A percentile compares a stretch with the other conserved stretches of the same genome.
These are phyloP conservation scores for Colletotrichum lupini DNA, from an alignment of 2,329 filamentous ascomycete species.

Conservation along the genomic window DNA sequence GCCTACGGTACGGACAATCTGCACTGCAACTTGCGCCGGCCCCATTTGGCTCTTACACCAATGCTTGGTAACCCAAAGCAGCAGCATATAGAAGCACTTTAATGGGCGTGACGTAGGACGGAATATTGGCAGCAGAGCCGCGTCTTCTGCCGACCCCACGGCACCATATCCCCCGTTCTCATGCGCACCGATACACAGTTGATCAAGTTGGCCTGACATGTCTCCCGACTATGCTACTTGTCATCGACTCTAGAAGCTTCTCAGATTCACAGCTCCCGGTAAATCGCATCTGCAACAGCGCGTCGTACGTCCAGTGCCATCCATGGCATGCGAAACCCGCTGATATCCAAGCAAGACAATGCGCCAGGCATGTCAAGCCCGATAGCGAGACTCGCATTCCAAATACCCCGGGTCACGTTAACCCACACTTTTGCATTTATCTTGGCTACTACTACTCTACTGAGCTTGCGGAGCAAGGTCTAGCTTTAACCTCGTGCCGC, in stretches of 20 bases:
- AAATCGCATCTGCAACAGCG: not conserved
- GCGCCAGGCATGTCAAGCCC: not conserved
- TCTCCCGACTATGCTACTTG: not conserved
- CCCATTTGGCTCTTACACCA: not conserved
- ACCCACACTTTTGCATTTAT: not conserved
- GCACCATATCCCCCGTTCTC: constrained; percentile 3
- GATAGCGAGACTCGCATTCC: constrained; percentile 19
- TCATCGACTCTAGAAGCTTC: constrained; percentile 4
- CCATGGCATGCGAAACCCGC: not conserved
- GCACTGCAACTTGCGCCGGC: not conserved
- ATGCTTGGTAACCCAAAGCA: not conserved
- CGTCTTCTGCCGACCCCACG: not conserved
- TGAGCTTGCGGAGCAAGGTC: constrained; percentile 4
- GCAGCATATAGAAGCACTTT: not conserved
- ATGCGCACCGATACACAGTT: constrained; percentile 5
- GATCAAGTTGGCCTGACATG: not conserved
- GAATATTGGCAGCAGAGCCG: not conserved
- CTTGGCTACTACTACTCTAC: not conserved
- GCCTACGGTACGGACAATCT: not conserved
- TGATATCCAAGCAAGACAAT: not conserved
- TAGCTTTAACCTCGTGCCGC: constrained; percentile 34
- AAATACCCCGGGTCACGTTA: constrained; percentile 8
- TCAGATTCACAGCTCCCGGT: not conserved
- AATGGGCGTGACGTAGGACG: constrained; percentile 6
- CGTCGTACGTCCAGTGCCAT: constrained; percentile 6